phyloP scores from a whole-genome alignment of 2,329 filamentous ascomycete genomes.

The Botryotinia narcissicola region DNA sequence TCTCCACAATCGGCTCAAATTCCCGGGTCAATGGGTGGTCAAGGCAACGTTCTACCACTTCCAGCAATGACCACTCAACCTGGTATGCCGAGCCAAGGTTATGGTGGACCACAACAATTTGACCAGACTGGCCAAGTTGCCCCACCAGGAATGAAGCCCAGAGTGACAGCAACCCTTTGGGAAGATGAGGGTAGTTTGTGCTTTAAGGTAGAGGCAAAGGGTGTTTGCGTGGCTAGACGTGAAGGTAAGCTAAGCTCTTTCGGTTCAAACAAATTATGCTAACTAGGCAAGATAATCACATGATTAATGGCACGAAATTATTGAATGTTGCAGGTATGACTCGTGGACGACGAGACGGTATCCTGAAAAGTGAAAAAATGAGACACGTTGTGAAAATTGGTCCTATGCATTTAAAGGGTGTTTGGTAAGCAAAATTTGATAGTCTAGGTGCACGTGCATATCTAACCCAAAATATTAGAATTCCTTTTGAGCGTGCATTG shows the following conservation, averaged over 20 bases:
- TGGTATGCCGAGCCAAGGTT: slow-evolving; percentile 48
- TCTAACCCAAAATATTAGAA: slow-evolving; percentile 56
- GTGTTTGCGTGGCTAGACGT: slow-evolving; percentile 89
- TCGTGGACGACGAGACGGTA: slow-evolving; percentile 88
- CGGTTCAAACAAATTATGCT: slow-evolving; percentile 3
- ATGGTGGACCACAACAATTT: slow-evolving; percentile 52
- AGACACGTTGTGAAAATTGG: slow-evolving; percentile 98
- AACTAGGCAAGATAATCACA: slow-evolving; percentile 75
- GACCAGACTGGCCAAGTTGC: slow-evolving; percentile 92
- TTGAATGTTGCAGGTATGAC: slow-evolving; percentile 99
- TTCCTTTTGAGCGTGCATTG: slow-evolving; percentile 93
- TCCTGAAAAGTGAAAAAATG: slow-evolving; percentile 95
- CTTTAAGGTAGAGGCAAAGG: slow-evolving; percentile 95
- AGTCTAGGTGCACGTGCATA: neutral
- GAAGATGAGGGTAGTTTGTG: slow-evolving; percentile 97
- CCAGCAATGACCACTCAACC: slow-evolving; percentile 51
- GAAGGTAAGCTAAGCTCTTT: slow-evolving; percentile 69
- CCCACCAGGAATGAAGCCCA: slow-evolving; percentile 90
- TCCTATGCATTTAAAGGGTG: slow-evolving; percentile 97
- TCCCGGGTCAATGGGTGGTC: slow-evolving; percentile 65
- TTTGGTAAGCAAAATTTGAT: slow-evolving; percentile 67
- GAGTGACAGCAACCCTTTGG: slow-evolving; percentile 95
- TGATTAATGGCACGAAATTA: slow-evolving; percentile 98
- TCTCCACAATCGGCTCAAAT: slow-evolving; percentile 73
- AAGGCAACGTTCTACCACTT: slow-evolving; percentile 67